Base-by-base conservation (phyloP, 2,329 filamentous ascomycete species). In the Orbilia oligospora region DNA sequence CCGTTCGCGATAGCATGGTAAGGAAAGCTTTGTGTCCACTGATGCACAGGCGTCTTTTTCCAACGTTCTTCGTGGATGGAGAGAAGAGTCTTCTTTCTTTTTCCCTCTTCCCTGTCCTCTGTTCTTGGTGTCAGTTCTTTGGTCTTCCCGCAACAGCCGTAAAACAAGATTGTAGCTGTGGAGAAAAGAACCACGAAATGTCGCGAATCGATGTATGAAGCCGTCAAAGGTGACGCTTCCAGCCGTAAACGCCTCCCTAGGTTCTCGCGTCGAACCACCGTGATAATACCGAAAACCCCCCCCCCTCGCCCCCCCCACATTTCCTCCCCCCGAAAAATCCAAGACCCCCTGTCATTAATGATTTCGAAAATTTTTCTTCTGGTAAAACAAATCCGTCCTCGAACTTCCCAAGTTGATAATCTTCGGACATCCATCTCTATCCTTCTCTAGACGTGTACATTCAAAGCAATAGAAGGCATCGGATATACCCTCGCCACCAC, bases 381-480 rank as follows among this genome's bases (percentile, higher is more conserved):
- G 90, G 84, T 91, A 90, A 82, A 91, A 90, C 86, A 98, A 88
- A 88, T 99, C 96, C 83, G 96, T 99, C 86, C 96, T 90, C 76
- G 92, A 96, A 87, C 93, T 97, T 49, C 96, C 96, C 83, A 99
- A 86, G 84, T 99, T 99, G 84, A 99, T 98, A 85, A 99, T 99
- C 90, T 99, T 99, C 68, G 96, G 96, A 85, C 96, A 99, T 1
- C 96, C 96, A 84, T 99, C 96, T 79, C 96, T 88, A 84, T 99
- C 96, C 86, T 98, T 99, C 85, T 99, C 96, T 16, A 99, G 87
- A 6, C 96, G 89, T 76, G 96, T 99, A 85, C 96, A 99, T 86
- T 99, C 96, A 84, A 98, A 98, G 88, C 96, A 99, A 87, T 99
- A 99, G 86, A 98, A 98, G 63, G 96, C 96, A 85, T 99, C 96